A percentile compares a stretch with the other conserved stretches of the same genome.
Conservation (phyloP, 2,329 filamentous ascomycete species). For the Dothistroma pini region DNA sequence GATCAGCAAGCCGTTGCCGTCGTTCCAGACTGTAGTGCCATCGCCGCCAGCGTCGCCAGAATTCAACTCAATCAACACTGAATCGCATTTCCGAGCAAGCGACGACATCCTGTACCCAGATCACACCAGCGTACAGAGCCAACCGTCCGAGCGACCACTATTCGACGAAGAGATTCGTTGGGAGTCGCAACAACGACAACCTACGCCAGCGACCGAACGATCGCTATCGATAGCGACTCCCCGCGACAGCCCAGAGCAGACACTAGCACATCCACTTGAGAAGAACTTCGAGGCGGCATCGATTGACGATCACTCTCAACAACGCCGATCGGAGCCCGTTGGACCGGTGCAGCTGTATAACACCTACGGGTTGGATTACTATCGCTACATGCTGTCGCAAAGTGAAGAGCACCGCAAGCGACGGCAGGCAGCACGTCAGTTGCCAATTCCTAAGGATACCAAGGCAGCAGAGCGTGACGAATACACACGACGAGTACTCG, state of each 20-base stretch:
- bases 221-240: constrained; percentile 3
- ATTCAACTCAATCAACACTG: constrained; percentile 15
- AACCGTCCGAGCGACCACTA: constrained; percentile 5
- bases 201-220: neutral
- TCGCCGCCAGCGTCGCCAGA: constrained; percentile 25
- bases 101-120: constrained; percentile 24
- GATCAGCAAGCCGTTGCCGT: constrained; percentile 5
- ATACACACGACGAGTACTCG: constrained; percentile 17
- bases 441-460: constrained; percentile 13
- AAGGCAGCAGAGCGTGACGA: constrained; percentile 11
- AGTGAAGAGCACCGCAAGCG: constrained; percentile 12
- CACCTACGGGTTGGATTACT: constrained; percentile 19
- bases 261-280: neutral
- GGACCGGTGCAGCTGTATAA: constrained; percentile 13
- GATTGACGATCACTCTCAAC: neutral
- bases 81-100: constrained; percentile 12
- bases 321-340: constrained; percentile 1
- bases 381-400: constrained; percentile 15
- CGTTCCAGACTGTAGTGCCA: constrained; percentile 12
- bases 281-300: neutral
- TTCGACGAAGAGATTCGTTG: constrained; percentile 5
- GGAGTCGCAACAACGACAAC: constrained; percentile 4
- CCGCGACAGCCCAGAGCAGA: constrained; percentile 4
- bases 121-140: constrained; percentile 6
- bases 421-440: constrained; percentile 8